phyloP scores from a whole-genome alignment of 2,329 filamentous ascomycete genomes.

The Aaosphaeria arxii region DNA sequence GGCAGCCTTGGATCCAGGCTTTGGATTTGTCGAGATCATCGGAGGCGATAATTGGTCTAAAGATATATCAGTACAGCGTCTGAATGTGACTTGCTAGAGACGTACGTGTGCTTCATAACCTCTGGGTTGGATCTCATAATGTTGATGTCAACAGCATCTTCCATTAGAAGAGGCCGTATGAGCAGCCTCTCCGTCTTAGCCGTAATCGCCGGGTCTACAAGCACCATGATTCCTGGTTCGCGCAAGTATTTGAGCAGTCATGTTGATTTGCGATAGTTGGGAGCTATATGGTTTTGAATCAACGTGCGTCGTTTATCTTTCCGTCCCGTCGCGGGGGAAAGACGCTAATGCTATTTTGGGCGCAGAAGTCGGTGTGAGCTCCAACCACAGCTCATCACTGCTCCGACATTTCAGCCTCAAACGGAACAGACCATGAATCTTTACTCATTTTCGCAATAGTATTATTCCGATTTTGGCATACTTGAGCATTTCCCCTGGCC shows the following conservation, averaged over 20 bases:
- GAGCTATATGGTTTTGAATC: slow-evolving; percentile 2
- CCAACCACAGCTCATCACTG: no score
- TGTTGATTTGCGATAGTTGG: slow-evolving; percentile 20
- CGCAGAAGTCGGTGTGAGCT: no score
- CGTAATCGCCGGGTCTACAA: slow-evolving; percentile 27
- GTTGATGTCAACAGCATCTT: slow-evolving; percentile 53
- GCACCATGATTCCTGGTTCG: slow-evolving; percentile 23
- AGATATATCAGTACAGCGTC: slow-evolving; percentile 12
- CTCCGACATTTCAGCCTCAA: no score
- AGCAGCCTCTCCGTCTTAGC: slow-evolving; percentile 53
- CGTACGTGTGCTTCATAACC: slow-evolving; percentile 61
- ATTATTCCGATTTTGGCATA: no score
- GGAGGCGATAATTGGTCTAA: slow-evolving; percentile 49
- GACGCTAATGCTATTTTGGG: no score
- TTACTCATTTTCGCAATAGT: no score
- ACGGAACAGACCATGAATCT: no score
- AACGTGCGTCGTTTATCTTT: not conserved
- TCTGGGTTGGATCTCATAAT: slow-evolving; percentile 56
- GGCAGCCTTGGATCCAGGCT: slow-evolving; percentile 40
- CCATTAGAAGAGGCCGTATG: slow-evolving; percentile 49
- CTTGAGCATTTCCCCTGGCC: no score
- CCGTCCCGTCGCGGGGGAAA: no score
- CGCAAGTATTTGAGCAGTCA: slow-evolving; percentile 10
- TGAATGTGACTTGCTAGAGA: not conserved
- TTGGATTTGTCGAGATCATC: slow-evolving; percentile 41